phyloP scores from a whole-genome alignment of 371 early-diverging fungal genomes.

The Mortierella sp. region DNA sequence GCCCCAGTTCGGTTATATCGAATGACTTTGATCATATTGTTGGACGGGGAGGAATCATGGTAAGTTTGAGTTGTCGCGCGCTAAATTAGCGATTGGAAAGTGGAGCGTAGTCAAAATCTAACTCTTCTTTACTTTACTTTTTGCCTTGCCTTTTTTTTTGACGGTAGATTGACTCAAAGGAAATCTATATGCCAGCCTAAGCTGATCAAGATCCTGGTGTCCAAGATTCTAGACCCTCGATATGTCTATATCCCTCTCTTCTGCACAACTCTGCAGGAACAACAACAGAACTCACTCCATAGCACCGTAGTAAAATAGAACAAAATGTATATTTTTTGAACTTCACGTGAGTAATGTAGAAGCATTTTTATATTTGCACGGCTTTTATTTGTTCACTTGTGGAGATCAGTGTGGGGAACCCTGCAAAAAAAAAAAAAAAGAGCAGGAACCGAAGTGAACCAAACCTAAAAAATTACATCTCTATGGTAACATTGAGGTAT shows the following conservation, averaged over 20 bases:
- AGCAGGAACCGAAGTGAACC: conserved; percentile 8
- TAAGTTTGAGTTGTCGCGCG: too few species aligned
- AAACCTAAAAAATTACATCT: too few species aligned
- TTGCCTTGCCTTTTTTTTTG: background rate
- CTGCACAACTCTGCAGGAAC: background rate
- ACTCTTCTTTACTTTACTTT: too few species aligned
- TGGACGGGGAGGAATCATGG: conserved; percentile 5
- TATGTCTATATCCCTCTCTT: too few species aligned
- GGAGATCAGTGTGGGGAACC: conserved; percentile 15
- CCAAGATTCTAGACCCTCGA: too few species aligned
- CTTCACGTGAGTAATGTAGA: too few species aligned
- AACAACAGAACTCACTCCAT: background rate
- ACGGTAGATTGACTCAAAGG: conserved; percentile 1
- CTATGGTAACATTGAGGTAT: too few species aligned
- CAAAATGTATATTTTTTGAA: too few species aligned
- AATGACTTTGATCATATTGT: conserved; percentile 22
- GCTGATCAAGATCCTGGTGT: background rate
- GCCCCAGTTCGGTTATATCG: conserved; percentile 27
- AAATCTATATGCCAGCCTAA: conserved; percentile 7
- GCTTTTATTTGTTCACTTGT: conserved; percentile 6
- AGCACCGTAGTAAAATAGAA: too few species aligned
- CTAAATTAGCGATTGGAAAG: too few species aligned
- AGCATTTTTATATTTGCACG: background rate
- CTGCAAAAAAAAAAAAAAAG: background rate
- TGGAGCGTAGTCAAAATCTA: background rate